Conservation (phyloP, 1,284 basidiomycete species). For the Sporisorium iseilematis-ciliati region DNA sequence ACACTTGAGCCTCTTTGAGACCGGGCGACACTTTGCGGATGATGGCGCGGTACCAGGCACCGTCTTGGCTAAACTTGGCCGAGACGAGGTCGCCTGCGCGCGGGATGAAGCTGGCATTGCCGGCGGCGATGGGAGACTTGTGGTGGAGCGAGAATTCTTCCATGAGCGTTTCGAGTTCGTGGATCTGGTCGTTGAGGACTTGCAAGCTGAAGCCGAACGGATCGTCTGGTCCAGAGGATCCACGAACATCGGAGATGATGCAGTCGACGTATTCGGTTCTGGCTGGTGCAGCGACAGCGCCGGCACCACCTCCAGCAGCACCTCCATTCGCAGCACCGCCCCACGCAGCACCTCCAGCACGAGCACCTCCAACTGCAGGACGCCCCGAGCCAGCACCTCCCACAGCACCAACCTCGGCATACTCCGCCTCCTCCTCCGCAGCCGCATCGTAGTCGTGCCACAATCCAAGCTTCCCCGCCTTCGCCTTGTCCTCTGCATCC, state of each 20-base stretch:
- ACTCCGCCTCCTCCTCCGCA: slow-evolving; percentile 41
- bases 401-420: slow-evolving; percentile 11
- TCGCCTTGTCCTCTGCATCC: slow-evolving; percentile 78
- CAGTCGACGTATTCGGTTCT: slow-evolving; percentile 88
- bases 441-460: slow-evolving; percentile 74
- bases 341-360: slow-evolving; percentile 25
- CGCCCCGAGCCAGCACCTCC: not conserved
- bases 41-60: slow-evolving; percentile 63
- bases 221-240: slow-evolving; percentile 74
- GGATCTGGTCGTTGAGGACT: slow-evolving; percentile 71
- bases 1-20: slow-evolving; percentile 49
- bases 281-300: slow-evolving; percentile 43
- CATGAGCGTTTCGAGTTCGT: slow-evolving; percentile 90
- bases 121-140: slow-evolving; percentile 25
- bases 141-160: slow-evolving; percentile 79
- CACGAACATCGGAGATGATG: slow-evolving; percentile 87
- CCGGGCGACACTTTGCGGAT: slow-evolving; percentile 47
- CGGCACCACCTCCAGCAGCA: slow-evolving; percentile 6
- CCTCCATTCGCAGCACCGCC: slow-evolving; percentile 22
- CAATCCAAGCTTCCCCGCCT: slow-evolving; percentile 80
- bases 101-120: slow-evolving; percentile 77
- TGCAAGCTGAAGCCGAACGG: slow-evolving; percentile 91
- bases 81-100: slow-evolving; percentile 85
- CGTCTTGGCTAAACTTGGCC: slow-evolving; percentile 73
- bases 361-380: slow-evolving; percentile 14